Evolutionary conservation across 371 early-diverging fungal species (phyloP).

Genomic region (Chytridium lagenaria): DNA sequence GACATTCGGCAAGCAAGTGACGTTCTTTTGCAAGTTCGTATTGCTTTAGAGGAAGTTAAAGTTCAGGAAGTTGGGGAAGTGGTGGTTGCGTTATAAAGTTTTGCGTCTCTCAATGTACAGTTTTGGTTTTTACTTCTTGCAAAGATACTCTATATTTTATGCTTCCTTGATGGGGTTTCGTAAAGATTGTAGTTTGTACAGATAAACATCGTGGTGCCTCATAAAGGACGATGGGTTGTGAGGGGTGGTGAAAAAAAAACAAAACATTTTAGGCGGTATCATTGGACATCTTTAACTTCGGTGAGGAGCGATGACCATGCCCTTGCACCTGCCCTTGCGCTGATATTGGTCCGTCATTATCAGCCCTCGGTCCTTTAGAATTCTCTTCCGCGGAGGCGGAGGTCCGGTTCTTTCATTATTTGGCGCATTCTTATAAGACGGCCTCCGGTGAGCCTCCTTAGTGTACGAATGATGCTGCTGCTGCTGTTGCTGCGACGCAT

Average conservation of each 20-base stretch:
- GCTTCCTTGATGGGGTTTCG: too few species aligned
- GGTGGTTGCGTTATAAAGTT: conserved; percentile 13
- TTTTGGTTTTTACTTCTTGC: too few species aligned
- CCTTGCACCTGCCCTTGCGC: too few species aligned
- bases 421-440: neutral
- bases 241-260: too few species aligned
- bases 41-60: conserved; percentile 28
- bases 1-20: neutral
- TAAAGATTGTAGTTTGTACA: too few species aligned
- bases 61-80: conserved; percentile 30
- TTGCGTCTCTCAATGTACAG: too few species aligned
- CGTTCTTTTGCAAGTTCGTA: neutral
- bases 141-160: too few species aligned
- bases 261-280: too few species aligned
- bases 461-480: neutral
- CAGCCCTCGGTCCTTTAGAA: neutral
- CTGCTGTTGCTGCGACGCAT: neutral
- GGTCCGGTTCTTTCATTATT: neutral
- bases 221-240: too few species aligned
- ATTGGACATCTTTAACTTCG: too few species aligned
- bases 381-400: neutral
- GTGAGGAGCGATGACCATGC: too few species aligned
- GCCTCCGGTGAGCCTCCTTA: neutral
- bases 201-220: too few species aligned
- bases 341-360: neutral